Evolutionary conservation across 2,329 filamentous ascomycete species (phyloP).

Genomic region (Colletotrichum costaricense): DNA sequence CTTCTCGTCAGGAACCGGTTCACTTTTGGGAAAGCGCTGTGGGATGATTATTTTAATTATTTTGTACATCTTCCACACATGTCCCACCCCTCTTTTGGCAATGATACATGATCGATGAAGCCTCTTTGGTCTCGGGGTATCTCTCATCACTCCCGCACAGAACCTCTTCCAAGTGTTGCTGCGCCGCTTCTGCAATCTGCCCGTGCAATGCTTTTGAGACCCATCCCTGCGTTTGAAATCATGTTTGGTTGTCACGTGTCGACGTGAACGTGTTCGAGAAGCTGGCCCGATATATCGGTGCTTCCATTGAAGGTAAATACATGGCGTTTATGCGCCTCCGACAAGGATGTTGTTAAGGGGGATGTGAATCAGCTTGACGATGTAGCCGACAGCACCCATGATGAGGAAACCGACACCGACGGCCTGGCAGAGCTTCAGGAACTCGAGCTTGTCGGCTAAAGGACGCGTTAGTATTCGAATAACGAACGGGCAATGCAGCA

Average conservation of each 20-base stretch:
- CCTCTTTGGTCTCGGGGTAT: conserved; percentile 32
- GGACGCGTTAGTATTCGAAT: conserved; percentile 3
- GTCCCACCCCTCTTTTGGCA: conserved; percentile 32
- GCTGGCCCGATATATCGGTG: conserved; percentile 8
- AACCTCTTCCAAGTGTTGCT: conserved; percentile 3
- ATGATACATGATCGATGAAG: conserved; percentile 35
- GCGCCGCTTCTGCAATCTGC: conserved; percentile 18
- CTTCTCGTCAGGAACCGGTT: background rate
- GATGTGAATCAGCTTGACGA: conserved; percentile 79
- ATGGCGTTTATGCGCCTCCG: conserved; percentile 65
- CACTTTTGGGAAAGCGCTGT: background rate
- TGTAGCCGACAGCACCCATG: conserved; percentile 77
- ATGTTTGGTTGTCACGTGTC: conserved; percentile 14
- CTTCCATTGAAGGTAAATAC: background rate
- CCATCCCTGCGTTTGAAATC: conserved; percentile 28
- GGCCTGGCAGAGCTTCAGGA: conserved; percentile 62
- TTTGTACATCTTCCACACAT: conserved; percentile 33
- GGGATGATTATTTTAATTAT: conserved; percentile 33
- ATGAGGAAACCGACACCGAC: conserved; percentile 77
- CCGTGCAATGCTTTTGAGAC: conserved; percentile 21
- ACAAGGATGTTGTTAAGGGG: conserved; percentile 78
- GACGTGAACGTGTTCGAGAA: conserved; percentile 15
- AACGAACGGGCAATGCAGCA: background rate
- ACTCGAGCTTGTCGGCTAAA: conserved; percentile 52
- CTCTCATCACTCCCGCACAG: conserved; percentile 17